Conservation (phyloP, 116 monocot genomes). For the Papilionanthe hybrid region DNA sequence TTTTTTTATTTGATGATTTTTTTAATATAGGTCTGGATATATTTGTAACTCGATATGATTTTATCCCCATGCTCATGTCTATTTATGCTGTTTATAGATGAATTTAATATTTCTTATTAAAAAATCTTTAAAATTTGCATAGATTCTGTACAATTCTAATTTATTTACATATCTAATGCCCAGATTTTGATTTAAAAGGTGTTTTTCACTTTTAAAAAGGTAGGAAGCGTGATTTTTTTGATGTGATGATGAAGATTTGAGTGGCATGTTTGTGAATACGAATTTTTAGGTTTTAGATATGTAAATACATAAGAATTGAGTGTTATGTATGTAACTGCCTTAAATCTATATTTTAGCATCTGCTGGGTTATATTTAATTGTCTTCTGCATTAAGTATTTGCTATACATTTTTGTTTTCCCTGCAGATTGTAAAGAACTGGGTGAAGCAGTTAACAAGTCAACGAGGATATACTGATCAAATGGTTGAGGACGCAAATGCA, state of each 20-base stretch:
- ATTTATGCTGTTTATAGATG: constrained; percentile 2
- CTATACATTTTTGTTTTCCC: background rate
- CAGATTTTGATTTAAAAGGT: too few relatives aligned
- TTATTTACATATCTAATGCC: too few relatives aligned
- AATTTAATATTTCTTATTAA: background rate
- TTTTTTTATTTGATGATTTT: background rate
- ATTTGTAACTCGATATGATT: background rate
- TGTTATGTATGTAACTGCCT: too few relatives aligned
- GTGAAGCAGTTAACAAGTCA: constrained; percentile 79
- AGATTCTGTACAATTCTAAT: too few relatives aligned
- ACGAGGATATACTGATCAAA: constrained; percentile 89
- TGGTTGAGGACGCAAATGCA: constrained; percentile 90
- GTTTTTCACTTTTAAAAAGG: too few relatives aligned
- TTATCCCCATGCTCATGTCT: background rate
- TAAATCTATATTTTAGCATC: background rate
- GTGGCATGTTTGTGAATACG: too few relatives aligned
- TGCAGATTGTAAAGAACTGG: constrained; percentile 85
- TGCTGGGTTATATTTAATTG: background rate
- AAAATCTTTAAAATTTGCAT: too few relatives aligned
- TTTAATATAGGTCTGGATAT: background rate
- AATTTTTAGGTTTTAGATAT: too few relatives aligned
- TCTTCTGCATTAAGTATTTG: background rate
- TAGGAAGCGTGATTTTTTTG: too few relatives aligned
- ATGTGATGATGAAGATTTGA: too few relatives aligned
- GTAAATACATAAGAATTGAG: too few relatives aligned